These are phyloP conservation scores for Aspergillus conjunctus DNA, from an alignment of 495 filamentous ascomycete species.

Conservation along the genomic window DNA sequence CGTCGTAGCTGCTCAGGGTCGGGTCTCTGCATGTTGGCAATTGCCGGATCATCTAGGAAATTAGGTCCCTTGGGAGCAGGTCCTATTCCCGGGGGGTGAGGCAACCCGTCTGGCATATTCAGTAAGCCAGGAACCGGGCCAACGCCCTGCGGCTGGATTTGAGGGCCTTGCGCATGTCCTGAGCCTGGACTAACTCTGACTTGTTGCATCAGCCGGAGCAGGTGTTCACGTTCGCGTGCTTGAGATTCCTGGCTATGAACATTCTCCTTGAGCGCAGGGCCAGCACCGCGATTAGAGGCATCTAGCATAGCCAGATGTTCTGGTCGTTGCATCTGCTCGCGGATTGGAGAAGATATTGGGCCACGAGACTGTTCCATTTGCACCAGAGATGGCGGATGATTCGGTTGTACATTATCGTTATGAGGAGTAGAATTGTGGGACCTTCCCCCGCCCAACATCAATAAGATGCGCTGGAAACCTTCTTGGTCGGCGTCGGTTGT, in stretches of 20 bases:
- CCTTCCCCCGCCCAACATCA: constrained; percentile 69
- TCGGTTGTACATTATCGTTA: constrained; percentile 33
- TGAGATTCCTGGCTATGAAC: constrained; percentile 40
- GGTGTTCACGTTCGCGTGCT: constrained; percentile 49
- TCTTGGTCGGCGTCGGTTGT: constrained; percentile 74
- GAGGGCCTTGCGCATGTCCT: constrained; percentile 28
- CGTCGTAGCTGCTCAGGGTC: constrained; percentile 47
- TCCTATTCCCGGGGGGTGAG: constrained; percentile 47
- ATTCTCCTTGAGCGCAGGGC: constrained; percentile 33
- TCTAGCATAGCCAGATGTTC: constrained; percentile 35
- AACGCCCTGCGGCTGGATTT: constrained; percentile 37
- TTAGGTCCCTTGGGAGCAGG: constrained; percentile 41
- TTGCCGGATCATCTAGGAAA: constrained; percentile 51
- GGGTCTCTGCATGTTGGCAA: constrained; percentile 50
- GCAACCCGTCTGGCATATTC: constrained; percentile 48
- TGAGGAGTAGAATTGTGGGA: constrained; percentile 48
- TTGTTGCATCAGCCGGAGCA: constrained; percentile 58
- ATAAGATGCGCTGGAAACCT: constrained; percentile 84
- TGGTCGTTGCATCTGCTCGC: constrained; percentile 34
- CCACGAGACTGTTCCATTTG: constrained; percentile 38
- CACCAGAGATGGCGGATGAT: constrained; percentile 33
- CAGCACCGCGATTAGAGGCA: constrained; percentile 21
- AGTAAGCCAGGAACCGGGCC: constrained; percentile 43
- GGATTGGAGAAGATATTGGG: constrained; percentile 40
- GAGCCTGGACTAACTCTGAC: constrained; percentile 38